Conservation (phyloP, 495 filamentous ascomycete species). For the Mytilinidion resinicola region DNA sequence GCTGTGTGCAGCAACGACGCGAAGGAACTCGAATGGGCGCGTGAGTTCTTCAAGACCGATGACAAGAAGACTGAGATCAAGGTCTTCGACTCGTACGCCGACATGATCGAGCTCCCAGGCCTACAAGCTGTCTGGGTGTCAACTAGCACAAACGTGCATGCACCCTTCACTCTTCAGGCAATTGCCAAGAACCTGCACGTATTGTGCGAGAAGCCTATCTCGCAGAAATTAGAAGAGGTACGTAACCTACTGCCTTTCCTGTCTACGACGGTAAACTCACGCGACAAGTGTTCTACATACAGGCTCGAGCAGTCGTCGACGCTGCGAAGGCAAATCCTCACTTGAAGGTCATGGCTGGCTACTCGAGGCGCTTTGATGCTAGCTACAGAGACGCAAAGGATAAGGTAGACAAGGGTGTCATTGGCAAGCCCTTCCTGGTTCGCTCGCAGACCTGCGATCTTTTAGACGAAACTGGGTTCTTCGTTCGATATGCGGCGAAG, state of each 20-base stretch:
- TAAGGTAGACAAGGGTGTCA: conserved; percentile 43
- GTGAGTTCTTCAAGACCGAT: conserved; percentile 1
- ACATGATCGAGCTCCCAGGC: conserved; percentile 51
- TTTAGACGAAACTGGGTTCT: conserved; percentile 47
- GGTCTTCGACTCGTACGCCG: conserved; percentile 48
- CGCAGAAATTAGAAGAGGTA: conserved; percentile 48
- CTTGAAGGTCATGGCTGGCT: conserved; percentile 55
- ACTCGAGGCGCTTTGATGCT: conserved; percentile 52
- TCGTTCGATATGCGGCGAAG: conserved; percentile 50
- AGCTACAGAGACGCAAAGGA: conserved; percentile 48
- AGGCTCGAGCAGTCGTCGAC: conserved; percentile 39
- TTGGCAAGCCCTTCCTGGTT: conserved; percentile 48
- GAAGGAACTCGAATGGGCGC: conserved; percentile 14
- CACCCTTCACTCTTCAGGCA: conserved; percentile 51
- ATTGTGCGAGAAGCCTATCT: conserved; percentile 52
- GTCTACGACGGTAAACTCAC: background rate
- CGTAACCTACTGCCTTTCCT: conserved; percentile 18
- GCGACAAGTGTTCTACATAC: background rate
- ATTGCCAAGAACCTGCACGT: conserved; percentile 50
- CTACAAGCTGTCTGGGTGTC: conserved; percentile 50
- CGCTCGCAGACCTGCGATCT: conserved; percentile 55
- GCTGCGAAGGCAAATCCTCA: conserved; percentile 45
- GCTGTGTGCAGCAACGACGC: conserved; percentile 21
- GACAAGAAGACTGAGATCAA: conserved; percentile 14
- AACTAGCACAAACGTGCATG: conserved; percentile 50